Evolutionary conservation across 805 yeast species (phyloP).

Genomic region (Wickerhamiella shivajii): DNA sequence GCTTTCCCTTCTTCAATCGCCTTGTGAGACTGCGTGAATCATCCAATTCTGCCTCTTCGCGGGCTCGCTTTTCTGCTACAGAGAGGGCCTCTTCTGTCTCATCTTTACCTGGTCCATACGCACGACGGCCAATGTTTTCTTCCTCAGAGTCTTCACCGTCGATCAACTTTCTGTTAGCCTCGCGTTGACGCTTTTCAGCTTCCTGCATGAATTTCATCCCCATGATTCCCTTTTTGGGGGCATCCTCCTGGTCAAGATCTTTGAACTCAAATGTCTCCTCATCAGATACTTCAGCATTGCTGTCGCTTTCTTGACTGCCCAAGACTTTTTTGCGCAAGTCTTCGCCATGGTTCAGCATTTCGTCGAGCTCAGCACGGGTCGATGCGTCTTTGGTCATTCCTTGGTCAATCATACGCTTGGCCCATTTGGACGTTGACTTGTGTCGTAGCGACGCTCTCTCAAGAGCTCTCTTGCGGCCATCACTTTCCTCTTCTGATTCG

Average conservation of each 20-base stretch:
- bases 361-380: conserved; percentile 81
- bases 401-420: conserved; percentile 72
- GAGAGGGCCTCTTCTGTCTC: background rate
- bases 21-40: background rate
- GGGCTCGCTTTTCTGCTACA: conserved; percentile 10
- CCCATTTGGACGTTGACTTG: conserved; percentile 82
- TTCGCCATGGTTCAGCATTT: conserved; percentile 83
- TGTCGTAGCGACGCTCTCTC: conserved; percentile 90
- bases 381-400: conserved; percentile 81
- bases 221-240: conserved; percentile 66
- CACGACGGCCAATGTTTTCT: conserved; percentile 36
- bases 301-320: conserved; percentile 42
- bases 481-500: conserved; percentile 41
- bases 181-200: conserved; percentile 59
- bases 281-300: conserved; percentile 27
- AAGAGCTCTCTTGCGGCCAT: conserved; percentile 65
- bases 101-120: conserved; percentile 1
- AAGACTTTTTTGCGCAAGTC: conserved; percentile 54
- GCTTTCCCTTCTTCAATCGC: conserved; percentile 7
- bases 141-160: conserved; percentile 23
- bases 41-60: conserved; percentile 12
- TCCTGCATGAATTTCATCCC: conserved; percentile 92
- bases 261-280: conserved; percentile 21
- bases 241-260: conserved; percentile 21
- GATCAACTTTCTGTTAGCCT: conserved; percentile 38